Percentiles rank a stretch among this genome's conserved stretches.
These are phyloP conservation scores for Suillus cothurnatus DNA, from an alignment of 768 basidiomycete genomes.

Conservation along the genomic window DNA sequence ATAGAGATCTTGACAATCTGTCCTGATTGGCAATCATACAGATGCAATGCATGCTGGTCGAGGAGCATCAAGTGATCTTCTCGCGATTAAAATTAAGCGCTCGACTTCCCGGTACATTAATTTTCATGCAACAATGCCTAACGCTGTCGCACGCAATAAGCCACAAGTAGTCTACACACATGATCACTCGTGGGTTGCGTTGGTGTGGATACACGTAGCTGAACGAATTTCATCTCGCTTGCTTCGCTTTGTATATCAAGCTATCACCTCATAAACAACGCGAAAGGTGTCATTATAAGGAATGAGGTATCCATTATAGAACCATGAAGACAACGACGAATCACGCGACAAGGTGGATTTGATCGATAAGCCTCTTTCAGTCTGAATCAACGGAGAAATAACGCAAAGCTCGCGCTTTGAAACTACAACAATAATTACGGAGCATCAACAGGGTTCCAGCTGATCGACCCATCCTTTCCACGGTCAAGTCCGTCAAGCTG, in stretches of 20 bases:
- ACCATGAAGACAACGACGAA: neutral
- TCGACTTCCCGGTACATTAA: neutral
- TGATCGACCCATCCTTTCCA: constrained; percentile 71
- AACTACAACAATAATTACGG: constrained; percentile 20
- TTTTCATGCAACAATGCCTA: neutral
- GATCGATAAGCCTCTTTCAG: constrained; percentile 4
- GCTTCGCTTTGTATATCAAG: neutral
- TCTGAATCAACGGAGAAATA: neutral
- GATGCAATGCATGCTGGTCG: neutral
- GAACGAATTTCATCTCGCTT: neutral
- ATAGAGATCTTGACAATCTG: neutral
- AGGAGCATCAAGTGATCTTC: neutral
- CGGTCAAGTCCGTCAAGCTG: constrained; percentile 69
- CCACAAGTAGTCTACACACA: neutral
- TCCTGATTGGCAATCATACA: neutral
- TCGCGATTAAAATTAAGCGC: neutral
- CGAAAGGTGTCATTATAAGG: neutral
- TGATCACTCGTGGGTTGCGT: neutral
- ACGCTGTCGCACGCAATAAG: neutral
- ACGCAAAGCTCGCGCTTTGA: neutral
- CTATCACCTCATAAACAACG: neutral
- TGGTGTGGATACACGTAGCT: constrained; percentile 1
- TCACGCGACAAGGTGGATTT: neutral
- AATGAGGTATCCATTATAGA: neutral
- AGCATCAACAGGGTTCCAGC: constrained; percentile 81